These are phyloP conservation scores for Herpetomonas samuelpessoai DNA, from an alignment of 208 protist species.

Conservation along the genomic window DNA sequence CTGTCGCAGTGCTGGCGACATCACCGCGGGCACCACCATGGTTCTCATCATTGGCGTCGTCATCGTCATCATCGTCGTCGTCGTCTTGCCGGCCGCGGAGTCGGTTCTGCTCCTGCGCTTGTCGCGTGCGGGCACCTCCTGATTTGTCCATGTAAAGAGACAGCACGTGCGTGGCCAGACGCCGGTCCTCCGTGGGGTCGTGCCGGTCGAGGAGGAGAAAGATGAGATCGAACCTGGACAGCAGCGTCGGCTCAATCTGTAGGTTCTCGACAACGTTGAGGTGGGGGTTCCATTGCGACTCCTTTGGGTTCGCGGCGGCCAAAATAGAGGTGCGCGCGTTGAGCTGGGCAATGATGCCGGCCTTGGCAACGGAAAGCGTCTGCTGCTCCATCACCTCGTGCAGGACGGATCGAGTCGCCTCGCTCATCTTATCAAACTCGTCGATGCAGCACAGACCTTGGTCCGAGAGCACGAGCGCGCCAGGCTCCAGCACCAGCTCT, in stretches of 20 bases:
- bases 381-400: slow-evolving; percentile 99
- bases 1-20: neutral
- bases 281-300: slow-evolving; percentile 96
- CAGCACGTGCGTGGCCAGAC: slow-evolving; percentile 97
- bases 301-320: slow-evolving; percentile 99
- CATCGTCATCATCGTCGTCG: neutral
- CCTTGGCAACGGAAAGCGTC: slow-evolving; percentile 99
- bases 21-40: neutral
- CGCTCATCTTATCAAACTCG: slow-evolving; percentile 99
- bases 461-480: slow-evolving; percentile 98
- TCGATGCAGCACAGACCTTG: slow-evolving; percentile 99
- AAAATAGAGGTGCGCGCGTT: slow-evolving; percentile 99
- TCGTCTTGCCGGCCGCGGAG: neutral
- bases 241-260: slow-evolving; percentile 97
- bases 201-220: slow-evolving; percentile 97
- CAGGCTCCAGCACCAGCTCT: slow-evolving; percentile 98
- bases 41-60: neutral
- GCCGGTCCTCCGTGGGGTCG: slow-evolving; percentile 88
- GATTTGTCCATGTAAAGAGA: slow-evolving; percentile 92
- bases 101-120: slow-evolving; percentile 1
- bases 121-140: slow-evolving; percentile 11
- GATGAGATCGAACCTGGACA: slow-evolving; percentile 99
- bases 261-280: slow-evolving; percentile 98
- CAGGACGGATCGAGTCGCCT: slow-evolving; percentile 96
- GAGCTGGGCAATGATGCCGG: slow-evolving; percentile 99